phyloP scores from a whole-genome alignment of 2,329 filamentous ascomycete species.

The Pseudogymnoascus sp. region DNA sequence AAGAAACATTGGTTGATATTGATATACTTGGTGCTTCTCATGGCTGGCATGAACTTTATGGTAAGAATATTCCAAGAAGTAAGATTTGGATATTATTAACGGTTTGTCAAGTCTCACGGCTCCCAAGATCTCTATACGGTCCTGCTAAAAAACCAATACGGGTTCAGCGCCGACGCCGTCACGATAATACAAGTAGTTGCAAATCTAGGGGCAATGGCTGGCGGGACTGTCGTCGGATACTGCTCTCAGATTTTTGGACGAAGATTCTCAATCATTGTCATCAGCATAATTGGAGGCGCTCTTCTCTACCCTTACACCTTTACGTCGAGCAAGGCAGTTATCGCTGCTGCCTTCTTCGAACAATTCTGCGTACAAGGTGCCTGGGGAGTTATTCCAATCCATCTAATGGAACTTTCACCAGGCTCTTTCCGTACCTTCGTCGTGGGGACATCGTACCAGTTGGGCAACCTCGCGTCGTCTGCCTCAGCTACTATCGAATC shows the following conservation, averaged over 20 bases:
- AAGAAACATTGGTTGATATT: constrained; percentile 72
- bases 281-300: constrained; percentile 61
- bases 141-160: constrained; percentile 51
- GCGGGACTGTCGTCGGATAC: constrained; percentile 61
- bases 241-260: constrained; percentile 63
- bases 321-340: constrained; percentile 53
- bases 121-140: constrained; percentile 53
- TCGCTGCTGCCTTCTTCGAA: constrained; percentile 77
- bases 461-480: constrained; percentile 68
- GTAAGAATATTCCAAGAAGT: not conserved
- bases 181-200: constrained; percentile 68
- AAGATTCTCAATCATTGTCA: constrained; percentile 60
- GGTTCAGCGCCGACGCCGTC: constrained; percentile 30
- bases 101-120: constrained; percentile 24
- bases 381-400: constrained; percentile 68
- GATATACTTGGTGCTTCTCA: constrained; percentile 71
- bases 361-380: constrained; percentile 62
- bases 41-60: constrained; percentile 77
- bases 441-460: constrained; percentile 65
- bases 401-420: constrained; percentile 67
- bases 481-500: constrained; percentile 73
- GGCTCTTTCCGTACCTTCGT: constrained; percentile 64
- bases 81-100: not conserved
- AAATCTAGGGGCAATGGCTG: constrained; percentile 62
- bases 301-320: constrained; percentile 81